phyloP scores from a whole-genome alignment of 345 rosid species.

The Orychophragmus violaceus region DNA sequence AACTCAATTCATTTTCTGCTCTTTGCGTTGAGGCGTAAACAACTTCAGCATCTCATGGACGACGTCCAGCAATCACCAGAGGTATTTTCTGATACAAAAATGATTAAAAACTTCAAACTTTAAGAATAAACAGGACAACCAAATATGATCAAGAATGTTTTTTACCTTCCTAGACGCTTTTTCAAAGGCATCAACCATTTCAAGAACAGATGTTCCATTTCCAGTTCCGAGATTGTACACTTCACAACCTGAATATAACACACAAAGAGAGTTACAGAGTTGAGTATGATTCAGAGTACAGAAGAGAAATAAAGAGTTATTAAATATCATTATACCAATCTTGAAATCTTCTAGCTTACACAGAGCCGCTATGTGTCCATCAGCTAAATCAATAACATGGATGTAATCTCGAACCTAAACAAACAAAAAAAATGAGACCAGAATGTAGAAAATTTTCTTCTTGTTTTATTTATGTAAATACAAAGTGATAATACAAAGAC shows the following conservation, averaged over 20 bases:
- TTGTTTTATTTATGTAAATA: background rate
- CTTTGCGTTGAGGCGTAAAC: conserved; percentile 82
- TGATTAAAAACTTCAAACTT: background rate
- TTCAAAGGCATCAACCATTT: conserved; percentile 94
- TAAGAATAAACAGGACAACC: background rate
- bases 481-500: background rate
- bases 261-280: background rate
- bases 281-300: background rate
- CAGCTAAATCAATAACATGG: conserved; percentile 88
- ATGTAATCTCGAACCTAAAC: conserved; percentile 99
- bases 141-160: background rate
- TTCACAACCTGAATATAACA: conserved; percentile 57
- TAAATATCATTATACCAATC: conserved; percentile 45
- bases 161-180: conserved; percentile 90
- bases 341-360: conserved; percentile 54
- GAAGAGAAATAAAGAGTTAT: background rate
- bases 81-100: conserved; percentile 67
- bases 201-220: conserved; percentile 90
- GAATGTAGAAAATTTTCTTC: background rate
- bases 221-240: conserved; percentile 97
- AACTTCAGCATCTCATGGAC: conserved; percentile 82
- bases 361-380: conserved; percentile 91
- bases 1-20: conserved; percentile 70
- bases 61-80: conserved; percentile 57
- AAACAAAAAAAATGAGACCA: conserved; percentile 7